Conservation (phyloP, 805 yeast species). For the Candida maris region DNA sequence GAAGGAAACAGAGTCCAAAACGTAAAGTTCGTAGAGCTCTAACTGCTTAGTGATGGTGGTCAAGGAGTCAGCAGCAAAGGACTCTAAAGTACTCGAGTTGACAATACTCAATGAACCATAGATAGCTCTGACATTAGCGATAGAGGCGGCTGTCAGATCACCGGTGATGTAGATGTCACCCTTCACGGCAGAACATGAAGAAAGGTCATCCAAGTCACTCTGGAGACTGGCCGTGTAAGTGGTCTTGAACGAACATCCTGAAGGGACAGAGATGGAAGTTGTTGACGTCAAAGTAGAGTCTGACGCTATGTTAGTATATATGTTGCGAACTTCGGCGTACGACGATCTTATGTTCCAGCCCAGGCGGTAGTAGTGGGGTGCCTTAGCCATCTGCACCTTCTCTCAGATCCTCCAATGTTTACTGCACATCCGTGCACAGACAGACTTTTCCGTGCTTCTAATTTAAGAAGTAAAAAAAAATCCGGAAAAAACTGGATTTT, state of each 20-base stretch:
- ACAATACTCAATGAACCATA: slow-evolving; percentile 69
- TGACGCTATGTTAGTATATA: too few relatives aligned
- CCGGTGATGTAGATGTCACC: slow-evolving; percentile 78
- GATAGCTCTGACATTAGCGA: slow-evolving; percentile 73
- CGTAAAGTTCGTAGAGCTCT: slow-evolving; percentile 57
- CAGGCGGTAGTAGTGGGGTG: too few relatives aligned
- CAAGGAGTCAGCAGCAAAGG: slow-evolving; percentile 77
- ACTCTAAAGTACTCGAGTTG: slow-evolving; percentile 59
- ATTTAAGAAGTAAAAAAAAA: too few relatives aligned
- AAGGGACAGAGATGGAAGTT: slow-evolving; percentile 44
- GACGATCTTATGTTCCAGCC: too few relatives aligned
- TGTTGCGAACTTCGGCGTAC: too few relatives aligned
- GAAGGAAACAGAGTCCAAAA: slow-evolving; percentile 63
- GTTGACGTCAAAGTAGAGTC: slow-evolving; percentile 56
- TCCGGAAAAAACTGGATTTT: too few relatives aligned
- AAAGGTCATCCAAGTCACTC: slow-evolving; percentile 67
- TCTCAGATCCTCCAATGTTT: too few relatives aligned
- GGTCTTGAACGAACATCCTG: slow-evolving; percentile 61
- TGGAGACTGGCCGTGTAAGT: slow-evolving; percentile 74
- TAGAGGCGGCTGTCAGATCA: slow-evolving; percentile 56
- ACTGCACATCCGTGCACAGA: too few relatives aligned
- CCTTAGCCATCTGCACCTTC: too few relatives aligned
- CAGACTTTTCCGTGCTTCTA: too few relatives aligned
- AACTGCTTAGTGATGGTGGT: slow-evolving; percentile 71
- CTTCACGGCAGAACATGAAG: slow-evolving; percentile 72